Evolutionary conservation across 805 yeast species (phyloP).

Genomic region (Metschnikowia koreensis): DNA sequence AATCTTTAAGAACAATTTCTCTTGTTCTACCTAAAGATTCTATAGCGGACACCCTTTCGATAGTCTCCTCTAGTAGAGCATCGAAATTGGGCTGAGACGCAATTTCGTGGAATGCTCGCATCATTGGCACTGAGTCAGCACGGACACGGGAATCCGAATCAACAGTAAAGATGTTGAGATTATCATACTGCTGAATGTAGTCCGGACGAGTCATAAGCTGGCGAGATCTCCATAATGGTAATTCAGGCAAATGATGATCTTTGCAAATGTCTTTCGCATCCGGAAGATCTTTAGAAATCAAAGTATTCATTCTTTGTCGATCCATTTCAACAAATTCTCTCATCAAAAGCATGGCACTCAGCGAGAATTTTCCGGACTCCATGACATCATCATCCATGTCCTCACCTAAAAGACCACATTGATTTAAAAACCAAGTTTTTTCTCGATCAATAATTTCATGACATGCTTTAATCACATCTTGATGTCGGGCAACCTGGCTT

Average conservation of each 20-base stretch:
- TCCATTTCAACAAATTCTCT: constrained; percentile 72
- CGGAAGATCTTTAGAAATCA: constrained; percentile 17
- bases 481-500: constrained; percentile 62
- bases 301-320: constrained; percentile 30
- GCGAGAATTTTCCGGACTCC: constrained; percentile 75
- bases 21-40: constrained; percentile 78
- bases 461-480: constrained; percentile 57
- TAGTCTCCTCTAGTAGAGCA: constrained; percentile 59
- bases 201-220: constrained; percentile 86
- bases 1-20: constrained; percentile 70
- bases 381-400: constrained; percentile 88
- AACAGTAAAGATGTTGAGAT: constrained; percentile 74
- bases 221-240: constrained; percentile 81
- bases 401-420: constrained; percentile 73
- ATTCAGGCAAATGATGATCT: constrained; percentile 62
- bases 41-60: constrained; percentile 68
- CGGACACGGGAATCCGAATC: constrained; percentile 70
- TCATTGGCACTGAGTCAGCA: constrained; percentile 85
- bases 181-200: constrained; percentile 71
- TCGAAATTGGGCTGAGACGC: constrained; percentile 70
- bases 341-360: constrained; percentile 72
- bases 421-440: constrained; percentile 81
- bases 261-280: constrained; percentile 14
- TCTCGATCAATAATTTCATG: constrained; percentile 74
- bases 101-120: constrained; percentile 83